A percentile compares a stretch with the other conserved stretches of the same genome.
Conservation (phyloP, 1,139 yeast species). For the Yamadazyma diospyri region DNA sequence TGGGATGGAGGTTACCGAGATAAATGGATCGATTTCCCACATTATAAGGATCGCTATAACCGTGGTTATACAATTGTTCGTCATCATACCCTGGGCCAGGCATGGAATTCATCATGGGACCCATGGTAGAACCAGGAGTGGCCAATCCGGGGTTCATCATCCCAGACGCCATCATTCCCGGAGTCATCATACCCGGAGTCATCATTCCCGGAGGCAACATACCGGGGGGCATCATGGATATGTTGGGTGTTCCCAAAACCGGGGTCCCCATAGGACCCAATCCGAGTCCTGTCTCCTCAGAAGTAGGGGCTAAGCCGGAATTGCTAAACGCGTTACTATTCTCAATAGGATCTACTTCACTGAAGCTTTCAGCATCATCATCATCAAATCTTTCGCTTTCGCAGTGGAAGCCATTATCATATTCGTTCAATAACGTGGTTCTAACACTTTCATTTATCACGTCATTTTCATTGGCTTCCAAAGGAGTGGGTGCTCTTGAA, state of each 20-base stretch:
- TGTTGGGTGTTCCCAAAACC: neutral
- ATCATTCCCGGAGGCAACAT: neutral
- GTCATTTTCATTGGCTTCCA: constrained; percentile 5
- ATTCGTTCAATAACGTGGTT: constrained; percentile 7
- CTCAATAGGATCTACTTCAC: neutral
- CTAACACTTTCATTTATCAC: constrained; percentile 7
- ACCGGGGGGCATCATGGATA: neutral
- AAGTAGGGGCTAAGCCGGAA: no score
- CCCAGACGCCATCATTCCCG: neutral
- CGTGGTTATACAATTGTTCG: constrained; percentile 3
- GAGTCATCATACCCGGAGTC: constrained; percentile 3
- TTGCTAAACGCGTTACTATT: no score
- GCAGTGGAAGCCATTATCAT: constrained; percentile 2
- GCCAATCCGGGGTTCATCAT: constrained; percentile 1
- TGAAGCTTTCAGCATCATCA: neutral
- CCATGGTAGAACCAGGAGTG: neutral
- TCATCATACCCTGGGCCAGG: neutral
- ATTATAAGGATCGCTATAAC: constrained; percentile 22
- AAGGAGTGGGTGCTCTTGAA: constrained; percentile 1
- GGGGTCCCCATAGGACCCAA: no score
- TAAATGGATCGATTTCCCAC: constrained; percentile 43
- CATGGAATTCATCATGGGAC: neutral
- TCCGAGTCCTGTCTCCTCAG: no score
- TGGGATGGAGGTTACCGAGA: constrained; percentile 43
- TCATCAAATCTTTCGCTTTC: constrained; percentile 1